Conservation (phyloP, 345 rosid genomes). For the Salix purpurea region DNA sequence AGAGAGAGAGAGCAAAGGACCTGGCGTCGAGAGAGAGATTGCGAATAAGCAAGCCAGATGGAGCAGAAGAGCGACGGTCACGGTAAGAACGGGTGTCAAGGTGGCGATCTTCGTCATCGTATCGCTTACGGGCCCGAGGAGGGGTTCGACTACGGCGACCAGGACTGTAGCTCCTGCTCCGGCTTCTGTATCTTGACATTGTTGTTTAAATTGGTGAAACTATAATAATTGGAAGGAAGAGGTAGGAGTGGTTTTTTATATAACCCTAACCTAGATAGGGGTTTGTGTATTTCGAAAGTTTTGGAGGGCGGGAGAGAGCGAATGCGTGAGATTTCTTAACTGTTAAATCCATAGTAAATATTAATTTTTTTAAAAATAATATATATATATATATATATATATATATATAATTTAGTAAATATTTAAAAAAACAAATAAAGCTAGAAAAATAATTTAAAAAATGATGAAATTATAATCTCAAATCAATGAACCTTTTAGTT, state of each 20-base stretch:
- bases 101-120: conserved; percentile 48
- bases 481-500: too few species aligned
- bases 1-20: conserved; percentile 27
- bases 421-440: too few species aligned
- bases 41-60: conserved; percentile 88
- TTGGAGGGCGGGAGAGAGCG: conserved; percentile 16
- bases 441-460: too few species aligned
- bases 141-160: conserved; percentile 59
- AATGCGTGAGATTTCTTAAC: too few species aligned
- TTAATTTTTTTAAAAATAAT: too few species aligned
- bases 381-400: too few species aligned
- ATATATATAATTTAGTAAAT: too few species aligned
- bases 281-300: conserved; percentile 17
- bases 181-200: conserved; percentile 71
- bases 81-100: conserved; percentile 48
- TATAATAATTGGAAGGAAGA: neutral
- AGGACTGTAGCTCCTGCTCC: conserved; percentile 83
- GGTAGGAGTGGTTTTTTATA: neutral
- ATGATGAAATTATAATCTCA: too few species aligned
- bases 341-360: too few species aligned
- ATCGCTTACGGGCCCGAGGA: conserved; percentile 51
- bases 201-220: neutral
- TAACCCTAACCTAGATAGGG: conserved; percentile 29
- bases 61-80: conserved; percentile 74
- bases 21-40: conserved; percentile 92